Base-by-base conservation (phyloP, 805 yeast species). In the Candida anglica region DNA sequence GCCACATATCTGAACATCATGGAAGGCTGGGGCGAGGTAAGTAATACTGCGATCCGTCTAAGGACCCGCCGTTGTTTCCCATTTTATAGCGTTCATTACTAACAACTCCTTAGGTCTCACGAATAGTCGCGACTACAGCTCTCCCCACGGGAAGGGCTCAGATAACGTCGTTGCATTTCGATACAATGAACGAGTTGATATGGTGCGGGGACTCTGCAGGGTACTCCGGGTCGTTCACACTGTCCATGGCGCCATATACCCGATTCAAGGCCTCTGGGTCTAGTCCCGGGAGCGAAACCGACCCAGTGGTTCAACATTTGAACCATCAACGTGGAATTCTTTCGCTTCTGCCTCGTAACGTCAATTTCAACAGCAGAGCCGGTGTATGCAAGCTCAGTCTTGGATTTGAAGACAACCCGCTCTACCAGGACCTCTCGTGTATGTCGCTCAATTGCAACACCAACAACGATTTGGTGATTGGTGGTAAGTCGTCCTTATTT, bases 171-270 rank as follows among this genome's bases (percentile, higher is more conserved):
- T 39, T 64, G 11, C 41, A 40, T 33, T 88, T 88, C 54, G 96
- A 89, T 58, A 71, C 70, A 23, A 60, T 71, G n/a, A 74, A 79
- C 39, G 93, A 89, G 46, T 63, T 93, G 28, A 52, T 89, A 2
- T 91, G 98, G 98, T 69, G 81, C 1, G 95, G 95, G 13, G 93
- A 86, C 52, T 55, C 75, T 1, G 69, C 64, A 24, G 85, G 89
- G 3, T 52, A 48, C 42, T 46, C 67, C 5, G 43, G 56, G 8
- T 60, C 67, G n/a, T 60, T 49, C 39, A 46, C 63, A 3, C 52
- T 61, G 17, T 21, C 47, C 30, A 39, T 41, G 32, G 37, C 42
- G 11, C 61, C 69, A 2, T 66, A 66, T 41, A 60, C 71, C 19
- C 53, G 52, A 36, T 66, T 61, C 50, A 52, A 52, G 38, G 43